A percentile compares a stretch with the other conserved stretches of the same genome.
Evolutionary conservation across 1,284 basidiomycete species (phyloP).

Genomic region (Fomitopsis palustris): DNA sequence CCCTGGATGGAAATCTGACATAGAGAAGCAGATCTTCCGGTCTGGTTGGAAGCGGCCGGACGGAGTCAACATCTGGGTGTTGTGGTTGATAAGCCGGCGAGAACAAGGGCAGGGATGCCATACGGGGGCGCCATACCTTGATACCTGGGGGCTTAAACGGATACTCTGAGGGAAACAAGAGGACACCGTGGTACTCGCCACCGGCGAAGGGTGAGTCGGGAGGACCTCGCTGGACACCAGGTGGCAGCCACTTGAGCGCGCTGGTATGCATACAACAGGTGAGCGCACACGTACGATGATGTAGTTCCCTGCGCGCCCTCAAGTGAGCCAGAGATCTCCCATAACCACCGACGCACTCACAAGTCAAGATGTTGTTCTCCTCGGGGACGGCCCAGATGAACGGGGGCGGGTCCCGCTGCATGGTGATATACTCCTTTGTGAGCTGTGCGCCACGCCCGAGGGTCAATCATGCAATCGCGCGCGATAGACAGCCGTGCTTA

Average conservation of each 20-base stretch:
- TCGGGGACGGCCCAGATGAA: conserved; percentile 93
- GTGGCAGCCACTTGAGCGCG: conserved; percentile 8
- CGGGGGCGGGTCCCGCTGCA: conserved; percentile 92
- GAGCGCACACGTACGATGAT: conserved; percentile 62
- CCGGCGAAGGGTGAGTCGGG: conserved; percentile 91
- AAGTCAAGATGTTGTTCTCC: conserved; percentile 92
- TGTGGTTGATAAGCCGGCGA: conserved; percentile 1
- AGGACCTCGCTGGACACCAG: conserved; percentile 71
- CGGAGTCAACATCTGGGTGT: conserved; percentile 82
- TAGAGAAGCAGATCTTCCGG: conserved; percentile 94
- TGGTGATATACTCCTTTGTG: conserved; percentile 85
- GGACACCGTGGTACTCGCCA: conserved; percentile 91
- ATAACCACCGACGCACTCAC: conserved; percentile 41
- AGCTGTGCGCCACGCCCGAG: conserved; percentile 44
- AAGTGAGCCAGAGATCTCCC: conserved; percentile 3
- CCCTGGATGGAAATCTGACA: conserved; percentile 93
- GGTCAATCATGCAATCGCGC: conserved; percentile 9
- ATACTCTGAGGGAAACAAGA: conserved; percentile 89
- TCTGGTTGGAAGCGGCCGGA: conserved; percentile 92
- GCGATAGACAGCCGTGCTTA: conserved; percentile 36
- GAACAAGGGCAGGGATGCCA: conserved; percentile 1
- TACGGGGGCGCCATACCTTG: conserved; percentile 54
- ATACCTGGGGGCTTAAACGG: conserved; percentile 95
- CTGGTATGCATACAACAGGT: conserved; percentile 3
- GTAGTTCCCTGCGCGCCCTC: conserved; percentile 72